These are phyloP conservation scores for Dendrobium nobile DNA, from an alignment of 106 monocot species.

Conservation along the genomic window DNA sequence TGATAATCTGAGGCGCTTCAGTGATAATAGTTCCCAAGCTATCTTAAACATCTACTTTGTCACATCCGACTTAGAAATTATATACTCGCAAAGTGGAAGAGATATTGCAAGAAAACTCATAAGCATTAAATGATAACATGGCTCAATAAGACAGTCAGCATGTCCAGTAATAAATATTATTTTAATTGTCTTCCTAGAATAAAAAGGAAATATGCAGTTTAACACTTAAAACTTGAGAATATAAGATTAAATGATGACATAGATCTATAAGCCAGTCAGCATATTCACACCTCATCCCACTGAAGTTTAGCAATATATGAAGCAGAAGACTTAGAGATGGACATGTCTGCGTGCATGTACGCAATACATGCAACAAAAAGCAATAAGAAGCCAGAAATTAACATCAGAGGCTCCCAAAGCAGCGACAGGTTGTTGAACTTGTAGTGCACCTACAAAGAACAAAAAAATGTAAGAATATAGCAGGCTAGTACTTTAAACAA, in stretches of 20 bases:
- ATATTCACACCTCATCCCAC: constrained; percentile 69
- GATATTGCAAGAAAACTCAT: background rate
- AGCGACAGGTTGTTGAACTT: constrained; percentile 77
- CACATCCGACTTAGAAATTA: background rate
- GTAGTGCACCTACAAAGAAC: constrained; percentile 48
- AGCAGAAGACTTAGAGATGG: constrained; percentile 89
- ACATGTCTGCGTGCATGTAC: constrained; percentile 75
- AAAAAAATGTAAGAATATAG: constrained; percentile 9
- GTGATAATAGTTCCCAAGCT: background rate
- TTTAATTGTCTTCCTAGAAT: background rate
- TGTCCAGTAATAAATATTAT: background rate
- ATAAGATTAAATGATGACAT: background rate
- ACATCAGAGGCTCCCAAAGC: constrained; percentile 77
- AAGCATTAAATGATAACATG: background rate
- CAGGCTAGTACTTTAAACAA: background rate
- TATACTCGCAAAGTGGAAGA: background rate
- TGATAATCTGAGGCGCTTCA: background rate
- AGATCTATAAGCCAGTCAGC: background rate
- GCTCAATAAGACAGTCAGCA: background rate
- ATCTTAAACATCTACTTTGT: background rate
- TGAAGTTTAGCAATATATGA: constrained; percentile 88
- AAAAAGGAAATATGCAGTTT: background rate
- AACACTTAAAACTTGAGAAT: background rate
- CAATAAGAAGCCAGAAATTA: constrained; percentile 75
- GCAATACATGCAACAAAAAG: constrained; percentile 65